Base-by-base conservation (phyloP, 2,329 filamentous ascomycete genomes). In the Microsporum ferrugineum region DNA sequence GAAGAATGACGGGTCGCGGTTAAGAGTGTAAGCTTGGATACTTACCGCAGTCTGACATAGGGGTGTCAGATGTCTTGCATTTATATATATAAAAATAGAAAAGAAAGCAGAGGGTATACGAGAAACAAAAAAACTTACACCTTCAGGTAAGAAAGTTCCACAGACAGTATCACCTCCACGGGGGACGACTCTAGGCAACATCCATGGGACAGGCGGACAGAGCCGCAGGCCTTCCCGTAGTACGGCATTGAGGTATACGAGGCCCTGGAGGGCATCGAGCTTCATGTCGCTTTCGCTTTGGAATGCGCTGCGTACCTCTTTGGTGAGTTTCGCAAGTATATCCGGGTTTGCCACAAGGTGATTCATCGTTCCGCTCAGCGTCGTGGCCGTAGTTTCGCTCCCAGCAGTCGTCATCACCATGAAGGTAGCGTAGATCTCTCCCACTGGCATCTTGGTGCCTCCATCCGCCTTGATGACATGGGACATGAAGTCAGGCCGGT, bases 381-480 rank as follows among this genome's bases (percentile, higher is more conserved):
- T 66, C 0, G 77, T 77, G 0, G 78, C 77, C 0, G 77, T 80
- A 0, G 78, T 80, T 65, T 82, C 80, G 2, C 56, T 58, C n/a
- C 56, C 56, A 14, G 56, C 36, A 31, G 56, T 76, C 78, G 3
- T 80, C 79, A 4, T 78, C 79, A 12, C 67, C 36, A 72, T 67
- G 4, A 67, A 31, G 29, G 65, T 60, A 14, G 66, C 64, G 38
- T 67, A 66, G 17, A 65, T 57, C 39, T 64, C 62, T 51, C 66
- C 62, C 53, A 65, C 60, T 5, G 47, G 56, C 36, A 58, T 41
- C 38, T 55, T 49, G 2, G 36, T 58, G 4, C 27, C 36, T 14
- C 56, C 56, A 7, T 58, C 38, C 8, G 23, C 5, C 17, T 43
- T 43, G n/a, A 58, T 31, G 14, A 58, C 36, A 58, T 58, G 56